A percentile compares a stretch with the other conserved stretches of the same genome.
These are phyloP conservation scores for Strobilomyces dryophilus DNA, from an alignment of 768 basidiomycete genomes.

Conservation along the genomic window DNA sequence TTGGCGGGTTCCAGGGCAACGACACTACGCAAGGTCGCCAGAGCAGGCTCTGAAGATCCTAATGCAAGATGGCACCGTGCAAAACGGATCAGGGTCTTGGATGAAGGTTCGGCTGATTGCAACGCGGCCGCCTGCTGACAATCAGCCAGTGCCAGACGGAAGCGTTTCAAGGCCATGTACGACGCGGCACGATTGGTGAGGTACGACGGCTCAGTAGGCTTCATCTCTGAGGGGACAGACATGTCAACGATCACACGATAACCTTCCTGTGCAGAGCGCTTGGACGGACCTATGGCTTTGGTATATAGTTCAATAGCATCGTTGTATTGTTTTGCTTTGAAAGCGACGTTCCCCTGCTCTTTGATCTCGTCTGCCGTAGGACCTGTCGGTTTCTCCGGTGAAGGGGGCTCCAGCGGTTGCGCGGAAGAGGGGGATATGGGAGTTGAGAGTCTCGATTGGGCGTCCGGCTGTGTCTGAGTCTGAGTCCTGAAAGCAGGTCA, in stretches of 20 bases:
- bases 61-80: slow-evolving; percentile 82
- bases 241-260: slow-evolving; percentile 5
- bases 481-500: slow-evolving; percentile 19
- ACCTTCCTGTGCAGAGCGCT: slow-evolving; percentile 18
- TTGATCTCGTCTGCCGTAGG: slow-evolving; percentile 53
- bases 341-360: slow-evolving; percentile 71
- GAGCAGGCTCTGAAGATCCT: slow-evolving; percentile 63
- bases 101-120: slow-evolving; percentile 55
- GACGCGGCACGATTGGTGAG: slow-evolving; percentile 85
- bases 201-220: slow-evolving; percentile 66
- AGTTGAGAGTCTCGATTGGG: slow-evolving; percentile 10
- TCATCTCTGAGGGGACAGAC: slow-evolving; percentile 41
- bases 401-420: slow-evolving; percentile 7
- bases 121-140: slow-evolving; percentile 71
- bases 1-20: slow-evolving; percentile 63
- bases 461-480: slow-evolving; percentile 11
- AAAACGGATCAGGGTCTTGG: slow-evolving; percentile 79
- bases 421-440: slow-evolving; percentile 17
- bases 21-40: slow-evolving; percentile 60
- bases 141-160: slow-evolving; percentile 68
- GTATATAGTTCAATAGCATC: slow-evolving; percentile 75
- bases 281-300: slow-evolving; percentile 60
- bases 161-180: slow-evolving; percentile 77
- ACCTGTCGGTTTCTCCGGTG: slow-evolving; percentile 28
- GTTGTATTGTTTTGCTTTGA: slow-evolving; percentile 59